Percentiles rank a stretch among this genome's conserved stretches.
These are phyloP conservation scores for Neopestalotiopsis sp. DNA, from an alignment of 2,329 filamentous ascomycete species.

Conservation along the genomic window DNA sequence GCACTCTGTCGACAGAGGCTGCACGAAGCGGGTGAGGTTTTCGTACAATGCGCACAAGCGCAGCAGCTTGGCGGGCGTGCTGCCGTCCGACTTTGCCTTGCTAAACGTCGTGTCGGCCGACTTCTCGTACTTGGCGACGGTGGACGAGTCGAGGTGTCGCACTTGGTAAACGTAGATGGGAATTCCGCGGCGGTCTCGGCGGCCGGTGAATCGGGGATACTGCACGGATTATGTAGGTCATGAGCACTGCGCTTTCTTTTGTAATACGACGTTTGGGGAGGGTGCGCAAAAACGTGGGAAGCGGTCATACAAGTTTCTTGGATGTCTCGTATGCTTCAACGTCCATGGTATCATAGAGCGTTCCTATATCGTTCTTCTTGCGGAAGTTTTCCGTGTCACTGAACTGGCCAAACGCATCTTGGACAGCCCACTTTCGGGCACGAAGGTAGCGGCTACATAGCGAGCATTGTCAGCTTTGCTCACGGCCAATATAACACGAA, in stretches of 20 bases:
- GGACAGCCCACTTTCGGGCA: slow-evolving; percentile 78
- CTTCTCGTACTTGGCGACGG: slow-evolving; percentile 79
- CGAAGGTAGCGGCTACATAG: slow-evolving; percentile 77
- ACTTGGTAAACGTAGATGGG: slow-evolving; percentile 93
- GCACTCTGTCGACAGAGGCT: slow-evolving; percentile 83
- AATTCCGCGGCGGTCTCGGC: slow-evolving; percentile 87
- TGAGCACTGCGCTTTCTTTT: slow-evolving; percentile 8
- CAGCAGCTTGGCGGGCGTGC: slow-evolving; percentile 75
- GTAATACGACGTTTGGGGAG: neutral
- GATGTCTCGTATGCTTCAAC: slow-evolving; percentile 83
- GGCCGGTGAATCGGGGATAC: slow-evolving; percentile 96
- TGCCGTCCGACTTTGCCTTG: slow-evolving; percentile 68
- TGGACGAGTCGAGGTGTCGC: slow-evolving; percentile 80
- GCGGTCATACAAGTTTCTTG: slow-evolving; percentile 65
- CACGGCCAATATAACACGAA: neutral
- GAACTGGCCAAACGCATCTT: slow-evolving; percentile 83
- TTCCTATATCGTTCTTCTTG: slow-evolving; percentile 75
- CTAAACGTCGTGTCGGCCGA: slow-evolving; percentile 52
- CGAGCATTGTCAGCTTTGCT: slow-evolving; percentile 19
- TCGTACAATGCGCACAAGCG: slow-evolving; percentile 93
- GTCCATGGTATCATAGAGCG: slow-evolving; percentile 86
- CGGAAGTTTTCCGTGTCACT: slow-evolving; percentile 89
- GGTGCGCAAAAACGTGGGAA: neutral
- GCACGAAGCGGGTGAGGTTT: slow-evolving; percentile 84
- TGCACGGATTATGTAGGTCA: slow-evolving; percentile 38